phyloP scores from a whole-genome alignment of 768 basidiomycete genomes.

The Rubroboletus pulcherrimus region DNA sequence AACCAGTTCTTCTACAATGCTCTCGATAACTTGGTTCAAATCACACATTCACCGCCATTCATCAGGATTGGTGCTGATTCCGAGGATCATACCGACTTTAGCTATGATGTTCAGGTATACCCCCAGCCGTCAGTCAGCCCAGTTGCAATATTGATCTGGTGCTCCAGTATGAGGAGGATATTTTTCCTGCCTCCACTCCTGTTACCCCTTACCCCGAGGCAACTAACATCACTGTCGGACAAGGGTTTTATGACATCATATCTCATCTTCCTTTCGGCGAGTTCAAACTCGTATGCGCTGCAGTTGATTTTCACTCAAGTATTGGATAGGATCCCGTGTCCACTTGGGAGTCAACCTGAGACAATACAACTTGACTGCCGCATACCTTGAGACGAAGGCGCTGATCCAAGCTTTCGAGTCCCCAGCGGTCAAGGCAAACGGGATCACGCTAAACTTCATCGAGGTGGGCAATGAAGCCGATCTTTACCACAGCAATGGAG shows the following conservation, averaged over 20 bases:
- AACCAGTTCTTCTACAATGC: conserved; percentile 62
- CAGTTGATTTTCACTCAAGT: background rate
- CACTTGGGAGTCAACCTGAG: conserved; percentile 71
- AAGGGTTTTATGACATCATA: conserved; percentile 50
- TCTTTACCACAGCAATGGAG: conserved; percentile 46
- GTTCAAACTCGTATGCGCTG: conserved; percentile 3
- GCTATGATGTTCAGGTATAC: conserved; percentile 42
- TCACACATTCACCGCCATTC: conserved; percentile 51
- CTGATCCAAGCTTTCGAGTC: conserved; percentile 49
- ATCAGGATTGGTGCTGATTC: conserved; percentile 59
- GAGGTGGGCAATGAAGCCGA: conserved; percentile 65
- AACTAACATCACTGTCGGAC: conserved; percentile 53
- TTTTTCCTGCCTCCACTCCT: conserved; percentile 46
- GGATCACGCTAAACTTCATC: conserved; percentile 51
- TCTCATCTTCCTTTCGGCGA: conserved; percentile 49
- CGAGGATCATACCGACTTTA: conserved; percentile 57
- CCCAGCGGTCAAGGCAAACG: conserved; percentile 33
- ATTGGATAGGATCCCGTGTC: conserved; percentile 51
- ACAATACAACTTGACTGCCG: conserved; percentile 46
- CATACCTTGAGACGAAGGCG: conserved; percentile 44
- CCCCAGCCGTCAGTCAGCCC: background rate
- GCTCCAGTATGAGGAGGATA: conserved; percentile 41
- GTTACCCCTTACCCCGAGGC: conserved; percentile 67
- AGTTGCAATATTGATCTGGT: background rate
- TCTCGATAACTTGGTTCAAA: conserved; percentile 49